Evolutionary conservation across 2,329 filamentous ascomycete genomes (phyloP), one percentile per base, ranked within the genome.

Genomic region (Magnaporthiopsis incrustans): DNA sequence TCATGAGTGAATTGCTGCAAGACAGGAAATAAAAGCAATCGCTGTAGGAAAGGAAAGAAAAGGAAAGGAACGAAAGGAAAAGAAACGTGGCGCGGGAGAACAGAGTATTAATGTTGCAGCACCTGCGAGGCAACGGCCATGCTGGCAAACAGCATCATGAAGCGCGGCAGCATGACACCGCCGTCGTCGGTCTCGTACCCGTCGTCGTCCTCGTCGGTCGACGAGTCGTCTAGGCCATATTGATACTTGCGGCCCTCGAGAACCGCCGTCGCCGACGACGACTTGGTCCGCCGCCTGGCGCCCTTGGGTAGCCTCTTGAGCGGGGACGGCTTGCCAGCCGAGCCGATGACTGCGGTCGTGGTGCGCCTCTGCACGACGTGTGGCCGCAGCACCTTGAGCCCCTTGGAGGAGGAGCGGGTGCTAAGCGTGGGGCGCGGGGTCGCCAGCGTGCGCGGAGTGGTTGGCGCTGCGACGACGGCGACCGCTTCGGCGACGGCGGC

Each of bases 71-170:
- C 22, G 44, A 8, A 53, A 53, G 22, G 15, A 50, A 53, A 22
- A 25, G 5, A 50, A 50, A 50, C 8, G 38, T 7, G 3, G 38
- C 14, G 33, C 38, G 18, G 15, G 6, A 50, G 15, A 50, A 50
- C 38, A 50, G 22, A 22, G 15, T 50, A 22, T 8, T 25, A 6
- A 22, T 53, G 44, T 53, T 67, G 63, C 10, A 71, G 65, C 61
- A 70, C 66, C 61, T 69, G 67, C 32, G 70, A 70, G 2, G 70
- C 63, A 56, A 72, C 64, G 4, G 69, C 68, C 67, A 71, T 63
- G 32, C 73, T 70, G 4, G 73, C 72, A 66, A 75, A 68, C 60
- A 73, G 57, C 68, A 73, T 68, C 67, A 73, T 69, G 62, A 75
- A 68, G 25, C 68, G 64, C 0, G 71, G 70, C 35, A 74, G 63